These are phyloP conservation scores for Byssoonygena ceratinophila DNA, from an alignment of 2,329 filamentous ascomycete genomes.

Conservation along the genomic window DNA sequence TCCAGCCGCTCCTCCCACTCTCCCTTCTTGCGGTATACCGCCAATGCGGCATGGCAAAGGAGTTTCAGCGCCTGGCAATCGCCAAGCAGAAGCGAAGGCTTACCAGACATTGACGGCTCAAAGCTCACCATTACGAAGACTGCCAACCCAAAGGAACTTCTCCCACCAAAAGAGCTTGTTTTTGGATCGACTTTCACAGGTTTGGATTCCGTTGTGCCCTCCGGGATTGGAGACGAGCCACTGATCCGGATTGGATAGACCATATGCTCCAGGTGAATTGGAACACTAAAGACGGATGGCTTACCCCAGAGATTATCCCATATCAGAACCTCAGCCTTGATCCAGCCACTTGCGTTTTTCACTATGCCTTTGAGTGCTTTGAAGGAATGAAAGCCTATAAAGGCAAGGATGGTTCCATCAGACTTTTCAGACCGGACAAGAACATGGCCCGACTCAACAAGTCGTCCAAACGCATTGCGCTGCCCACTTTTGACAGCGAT, in stretches of 20 bases:
- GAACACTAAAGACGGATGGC: constrained; percentile 76
- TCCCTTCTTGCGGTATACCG: constrained; percentile 3
- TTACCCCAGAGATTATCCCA: constrained; percentile 69
- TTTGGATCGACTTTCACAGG: constrained; percentile 89
- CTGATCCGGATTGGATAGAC: constrained; percentile 46
- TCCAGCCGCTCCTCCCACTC: not conserved
- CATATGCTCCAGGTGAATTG: constrained; percentile 96
- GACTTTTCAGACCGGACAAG: constrained; percentile 86
- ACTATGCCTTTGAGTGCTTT: constrained; percentile 97
- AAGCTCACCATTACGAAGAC: constrained; percentile 67
- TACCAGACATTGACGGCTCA: constrained; percentile 62
- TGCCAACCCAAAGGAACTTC: constrained; percentile 60
- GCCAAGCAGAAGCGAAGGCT: constrained; percentile 27
- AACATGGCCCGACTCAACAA: constrained; percentile 95
- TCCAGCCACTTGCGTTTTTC: constrained; percentile 91
- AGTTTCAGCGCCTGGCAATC: constrained; percentile 35
- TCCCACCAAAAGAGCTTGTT: constrained; percentile 68
- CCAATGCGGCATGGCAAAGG: constrained; percentile 30
- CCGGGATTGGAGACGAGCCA: not conserved
- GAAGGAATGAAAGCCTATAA: constrained; percentile 99
- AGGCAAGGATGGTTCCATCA: constrained; percentile 63
- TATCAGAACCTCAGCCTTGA: constrained; percentile 97
- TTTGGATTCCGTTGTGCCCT: constrained; percentile 30
- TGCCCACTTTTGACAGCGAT: constrained; percentile 70
- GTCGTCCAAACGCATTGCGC: constrained; percentile 78